These are phyloP conservation scores for Sugiyamaella paludigena DNA, from an alignment of 1,139 yeast genomes.

Conservation along the genomic window DNA sequence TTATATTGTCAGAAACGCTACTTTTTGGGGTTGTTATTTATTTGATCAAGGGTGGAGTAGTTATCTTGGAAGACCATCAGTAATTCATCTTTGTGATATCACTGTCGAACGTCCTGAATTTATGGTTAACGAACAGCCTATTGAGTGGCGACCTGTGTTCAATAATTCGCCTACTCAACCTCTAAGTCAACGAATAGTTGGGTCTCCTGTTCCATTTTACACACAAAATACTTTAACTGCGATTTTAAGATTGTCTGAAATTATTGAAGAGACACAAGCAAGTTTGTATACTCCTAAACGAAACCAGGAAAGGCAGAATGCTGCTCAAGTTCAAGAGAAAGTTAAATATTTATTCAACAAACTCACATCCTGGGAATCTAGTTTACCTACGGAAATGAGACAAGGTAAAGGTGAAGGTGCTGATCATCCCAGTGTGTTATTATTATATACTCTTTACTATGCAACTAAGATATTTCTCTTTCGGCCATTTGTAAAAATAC, in stretches of 20 bases:
- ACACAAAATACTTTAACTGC: constrained; percentile 20
- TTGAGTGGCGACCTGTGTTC: constrained; percentile 19
- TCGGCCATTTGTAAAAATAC: constrained; percentile 23
- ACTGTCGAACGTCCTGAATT: constrained; percentile 18
- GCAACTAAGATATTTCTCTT: constrained; percentile 25
- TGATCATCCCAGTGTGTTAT: constrained; percentile 23
- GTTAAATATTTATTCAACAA: constrained; percentile 16
- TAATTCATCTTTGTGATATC: constrained; percentile 24
- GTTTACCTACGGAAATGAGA: constrained; percentile 23
- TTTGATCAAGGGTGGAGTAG: constrained; percentile 30
- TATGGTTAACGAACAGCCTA: constrained; percentile 16
- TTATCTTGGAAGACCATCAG: constrained; percentile 29
- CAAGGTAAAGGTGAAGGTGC: constrained; percentile 15
- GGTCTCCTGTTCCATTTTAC: constrained; percentile 16
- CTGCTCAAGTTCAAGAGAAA: constrained; percentile 10
- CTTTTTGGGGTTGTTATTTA: constrained; percentile 31
- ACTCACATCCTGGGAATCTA: constrained; percentile 25
- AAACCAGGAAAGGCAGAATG: constrained; percentile 9
- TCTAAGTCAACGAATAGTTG: constrained; percentile 15
- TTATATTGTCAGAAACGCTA: constrained; percentile 23
- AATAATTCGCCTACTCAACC: constrained; percentile 9
- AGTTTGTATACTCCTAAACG: constrained; percentile 18
- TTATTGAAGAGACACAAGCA: constrained; percentile 19
- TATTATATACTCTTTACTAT: constrained; percentile 26
- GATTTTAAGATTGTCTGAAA: constrained; percentile 18